These are phyloP conservation scores for Pinus tabuliformis DNA, from an alignment of 75 land plant genomes.

Conservation along the genomic window DNA sequence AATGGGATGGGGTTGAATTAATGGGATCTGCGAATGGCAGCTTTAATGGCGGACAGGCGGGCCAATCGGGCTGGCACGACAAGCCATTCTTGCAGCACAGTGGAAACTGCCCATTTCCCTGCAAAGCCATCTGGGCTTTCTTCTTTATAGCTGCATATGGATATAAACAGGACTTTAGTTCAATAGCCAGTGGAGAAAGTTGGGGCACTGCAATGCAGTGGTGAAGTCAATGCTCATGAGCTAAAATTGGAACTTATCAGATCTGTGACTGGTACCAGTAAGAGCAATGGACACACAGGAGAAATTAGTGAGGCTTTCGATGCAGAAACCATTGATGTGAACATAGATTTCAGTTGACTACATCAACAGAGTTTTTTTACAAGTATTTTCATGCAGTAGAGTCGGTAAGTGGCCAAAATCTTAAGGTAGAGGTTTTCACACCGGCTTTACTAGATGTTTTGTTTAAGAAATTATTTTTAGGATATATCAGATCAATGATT, in stretches of 20 bases:
- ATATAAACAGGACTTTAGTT: background rate
- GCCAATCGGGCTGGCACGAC: conserved; percentile 9
- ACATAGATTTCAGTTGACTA: too few relatives aligned
- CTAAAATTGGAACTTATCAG: background rate
- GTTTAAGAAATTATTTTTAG: too few relatives aligned
- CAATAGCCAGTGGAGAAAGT: background rate
- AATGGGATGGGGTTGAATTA: background rate
- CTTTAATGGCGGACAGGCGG: conserved; percentile 5
- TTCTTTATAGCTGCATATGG: background rate
- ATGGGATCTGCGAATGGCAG: conserved; percentile 10
- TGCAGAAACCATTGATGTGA: too few relatives aligned
- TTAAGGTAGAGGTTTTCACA: too few relatives aligned
- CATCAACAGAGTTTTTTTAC: too few relatives aligned
- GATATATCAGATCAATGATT: too few relatives aligned
- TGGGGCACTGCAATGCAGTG: background rate
- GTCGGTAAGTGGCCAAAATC: too few relatives aligned
- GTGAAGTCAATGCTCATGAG: background rate
- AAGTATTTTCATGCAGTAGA: too few relatives aligned
- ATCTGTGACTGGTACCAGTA: background rate
- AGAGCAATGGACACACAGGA: too few relatives aligned
- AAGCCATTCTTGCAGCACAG: conserved; percentile 5
- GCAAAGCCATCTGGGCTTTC: conserved; percentile 1
- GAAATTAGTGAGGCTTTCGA: too few relatives aligned
- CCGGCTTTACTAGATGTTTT: too few relatives aligned
- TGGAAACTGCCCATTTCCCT: conserved; percentile 3